Base-by-base conservation (phyloP, 2,329 filamentous ascomycete genomes). In the Beauveria sp. region DNA sequence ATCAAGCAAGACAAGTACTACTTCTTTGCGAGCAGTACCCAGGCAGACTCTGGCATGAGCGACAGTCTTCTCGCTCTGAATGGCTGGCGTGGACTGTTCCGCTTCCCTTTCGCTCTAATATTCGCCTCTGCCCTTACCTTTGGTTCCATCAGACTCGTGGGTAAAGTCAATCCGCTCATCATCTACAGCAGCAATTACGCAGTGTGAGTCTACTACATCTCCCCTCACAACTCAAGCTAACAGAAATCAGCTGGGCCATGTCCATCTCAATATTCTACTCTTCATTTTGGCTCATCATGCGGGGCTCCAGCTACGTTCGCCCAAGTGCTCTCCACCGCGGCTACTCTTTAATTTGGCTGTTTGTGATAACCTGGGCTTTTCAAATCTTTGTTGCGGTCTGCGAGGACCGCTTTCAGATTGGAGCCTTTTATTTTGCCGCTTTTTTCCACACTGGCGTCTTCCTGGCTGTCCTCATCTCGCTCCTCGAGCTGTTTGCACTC, bases 101-200 rank as follows among this genome's bases (percentile, higher is more conserved):
- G 93, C 40, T 94, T 91, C 66, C 92, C 92, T 0, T 76, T 96
- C 55, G 85, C 91, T 1, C 79, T 96, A 46, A 69, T 81, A 22
- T 79, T 91, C 40, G 82, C 92, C 0, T 84, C 83, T 1, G 86
- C 80, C 0, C 76, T 89, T n/a, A 84, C 89, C 0, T 72, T 96
- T 26, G 90, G 84, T 0, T 79, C 91, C 20, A 88, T 90, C 1
- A 89, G 89, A 66, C 74, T 97, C 56, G 69, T 96, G 47, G 84
- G 84, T 43, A 96, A 94, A 72, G 77, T 93, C 70, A 97, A 97
- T 70, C 92, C 93, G 1, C 83, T 91, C 67, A 91, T 97, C 67
- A 79, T 94, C n/a, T 94, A 97, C 76, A 92, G 91, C 74, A 96
- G 89, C 67, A 82, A 87, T 53, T 97, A 94, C 71, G 81, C 90